Evolutionary conservation across 495 filamentous ascomycete species (phyloP), one percentile per base, ranked within the genome.

Genomic region (Neohortaea acidophila): DNA sequence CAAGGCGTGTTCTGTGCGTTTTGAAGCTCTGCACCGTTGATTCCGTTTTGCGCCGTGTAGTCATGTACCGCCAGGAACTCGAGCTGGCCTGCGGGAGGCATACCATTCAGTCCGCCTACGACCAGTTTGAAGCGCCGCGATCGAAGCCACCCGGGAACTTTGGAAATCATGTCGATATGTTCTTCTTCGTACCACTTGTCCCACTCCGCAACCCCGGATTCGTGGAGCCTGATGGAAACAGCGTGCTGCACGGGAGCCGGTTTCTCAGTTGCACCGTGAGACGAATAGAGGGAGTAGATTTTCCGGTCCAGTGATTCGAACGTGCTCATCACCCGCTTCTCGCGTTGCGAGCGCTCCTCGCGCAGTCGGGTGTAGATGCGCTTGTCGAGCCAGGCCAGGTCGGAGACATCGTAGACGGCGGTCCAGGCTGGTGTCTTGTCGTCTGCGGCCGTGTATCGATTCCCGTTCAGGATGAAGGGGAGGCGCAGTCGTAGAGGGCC

Each of bases 401-500:
- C 71, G 33, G 72, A 77, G 52, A 85, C 73, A 49, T 89, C 81
- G 65, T 89, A 89, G 46, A 74, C 56, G 19, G 82, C 82, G 52
- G 84, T 66, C 64, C 78, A 86, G 45, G 75, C 68, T 6, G 80
- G 80, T 38, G 65, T 54, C 34, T 54, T 36, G 20, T 24, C 39
- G 56, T 84, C 81, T 33, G 53, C 67, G 14, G 77, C 78, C 9
- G 71, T 72, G 59, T 81, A 89, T 21, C 82, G 75, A 49, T 84
- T 77, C 31, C 82, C 82, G 55, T 82, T 85, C 28, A 56, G 57
- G 54, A 79, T 66, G 55, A 81, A 82, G 27, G 78, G 74, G 8
- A 85, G 57, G 30, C 79, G 75, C 13, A 85, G 67, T 21, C 82
- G 72, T 27, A 74, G 68, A 23, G 82, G 81, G 38, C 82, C 82